A percentile compares a stretch with the other conserved stretches of the same genome.
Conservation (phyloP, 2,329 filamentous ascomycete species). For the Exophiala xenobiotica region DNA sequence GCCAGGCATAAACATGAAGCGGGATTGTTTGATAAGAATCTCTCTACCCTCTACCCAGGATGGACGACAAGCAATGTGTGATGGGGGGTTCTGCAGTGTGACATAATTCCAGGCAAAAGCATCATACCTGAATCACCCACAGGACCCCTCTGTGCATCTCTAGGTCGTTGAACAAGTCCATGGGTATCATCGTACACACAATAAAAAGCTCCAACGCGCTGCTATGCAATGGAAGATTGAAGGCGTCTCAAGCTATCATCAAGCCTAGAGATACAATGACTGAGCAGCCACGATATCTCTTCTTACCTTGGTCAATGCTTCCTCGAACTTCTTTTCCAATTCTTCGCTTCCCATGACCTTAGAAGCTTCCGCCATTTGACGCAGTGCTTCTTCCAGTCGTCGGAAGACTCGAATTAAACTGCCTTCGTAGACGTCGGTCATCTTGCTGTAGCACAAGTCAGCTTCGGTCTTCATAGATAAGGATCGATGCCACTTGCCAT, state of each 20-base stretch:
- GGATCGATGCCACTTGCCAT: slow-evolving; percentile 68
- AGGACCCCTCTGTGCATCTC: slow-evolving; percentile 1
- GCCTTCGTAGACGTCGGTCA: slow-evolving; percentile 98
- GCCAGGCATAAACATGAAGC: slow-evolving; percentile 13
- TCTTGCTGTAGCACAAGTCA: slow-evolving; percentile 65
- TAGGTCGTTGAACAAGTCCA: background rate
- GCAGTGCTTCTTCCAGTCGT: slow-evolving; percentile 85
- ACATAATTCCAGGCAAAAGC: slow-evolving; percentile 9
- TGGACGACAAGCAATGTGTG: background rate
- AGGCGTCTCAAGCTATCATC: background rate
- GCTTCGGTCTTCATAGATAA: slow-evolving; percentile 5
- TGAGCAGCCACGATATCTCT: slow-evolving; percentile 94
- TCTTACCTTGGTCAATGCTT: slow-evolving; percentile 43
- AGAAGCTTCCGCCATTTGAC: slow-evolving; percentile 91
- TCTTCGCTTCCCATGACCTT: slow-evolving; percentile 99
- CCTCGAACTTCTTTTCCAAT: slow-evolving; percentile 54
- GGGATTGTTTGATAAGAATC: background rate
- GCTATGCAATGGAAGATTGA: slow-evolving; percentile 1
- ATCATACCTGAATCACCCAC: slow-evolving; percentile 16
- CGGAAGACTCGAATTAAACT: slow-evolving; percentile 95
- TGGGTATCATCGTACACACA: slow-evolving; percentile 15
- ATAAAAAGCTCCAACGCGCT: slow-evolving; percentile 1
- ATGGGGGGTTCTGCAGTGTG: background rate
- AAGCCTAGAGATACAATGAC: slow-evolving; percentile 70
- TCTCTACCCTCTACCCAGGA: background rate